Base-by-base conservation (phyloP, 768 basidiomycete genomes). In the Pholiota conissans region DNA sequence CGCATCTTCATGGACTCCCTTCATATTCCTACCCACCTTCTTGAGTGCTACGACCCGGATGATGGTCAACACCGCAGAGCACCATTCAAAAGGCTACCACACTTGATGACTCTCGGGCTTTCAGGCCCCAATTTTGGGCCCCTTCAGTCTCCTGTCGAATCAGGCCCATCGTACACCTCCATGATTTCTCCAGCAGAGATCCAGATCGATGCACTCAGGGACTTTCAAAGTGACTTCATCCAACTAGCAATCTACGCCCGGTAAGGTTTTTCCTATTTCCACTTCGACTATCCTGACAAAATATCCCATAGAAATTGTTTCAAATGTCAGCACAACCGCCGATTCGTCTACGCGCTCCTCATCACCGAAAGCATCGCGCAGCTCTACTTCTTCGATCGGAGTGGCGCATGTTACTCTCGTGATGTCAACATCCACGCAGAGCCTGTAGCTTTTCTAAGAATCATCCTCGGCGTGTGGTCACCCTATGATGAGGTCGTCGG, bases 321-420 rank as follows among this genome's bases (percentile, higher is more conserved):
- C 28, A 49, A 63, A 5, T 40, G 59, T 32, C 69, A 70, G 35
- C 52, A 55, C 5, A 65, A 66, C 40, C 64, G 69, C 5, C 34
- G 28, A 13, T 66, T 57, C 24, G 65, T 68, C 0, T 66, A 63
- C 28, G 35, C 59, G 2, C 49, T 64, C 14, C 20, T 64, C 16
- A 42, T 70, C 16, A 63, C 64, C 0, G 56, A 58, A 20, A 37
- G 52, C 1, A 29, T 29, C 1, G 35, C 59, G 20, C 57, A 51
- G 1, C 53, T 67, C 7, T 49, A 59, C 34, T 50, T 55, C 14
- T 68, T 66, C 56, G 69, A 68, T 55, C 59, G 67, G 35, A 49
- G 61, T 10, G 69, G 69, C 0, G 49, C 46, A 2, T 40, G 59
- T 16, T 56, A 28, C 47, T 55, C 62, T 5, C 37, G 30, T 2